Conservation (phyloP, 139 green algal species). For the Closterium sp. region DNA sequence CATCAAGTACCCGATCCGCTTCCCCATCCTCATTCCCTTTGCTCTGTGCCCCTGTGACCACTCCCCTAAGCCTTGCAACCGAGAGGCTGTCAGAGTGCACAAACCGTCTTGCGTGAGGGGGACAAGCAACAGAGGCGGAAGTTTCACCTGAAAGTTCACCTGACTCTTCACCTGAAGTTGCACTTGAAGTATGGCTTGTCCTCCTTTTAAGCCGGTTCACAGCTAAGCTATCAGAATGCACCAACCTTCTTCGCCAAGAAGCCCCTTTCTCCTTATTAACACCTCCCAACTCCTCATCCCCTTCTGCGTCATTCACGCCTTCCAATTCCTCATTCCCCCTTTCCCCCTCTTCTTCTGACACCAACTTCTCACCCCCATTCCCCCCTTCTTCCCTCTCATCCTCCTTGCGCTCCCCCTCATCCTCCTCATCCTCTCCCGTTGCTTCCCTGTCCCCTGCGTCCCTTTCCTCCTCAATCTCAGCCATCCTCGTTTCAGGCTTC, state of each 20-base stretch:
- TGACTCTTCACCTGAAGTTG: neutral
- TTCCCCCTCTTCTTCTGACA: neutral
- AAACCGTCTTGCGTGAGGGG: neutral
- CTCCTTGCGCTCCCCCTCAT: too few species aligned
- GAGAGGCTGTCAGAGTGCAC: neutral
- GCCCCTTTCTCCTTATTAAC: neutral
- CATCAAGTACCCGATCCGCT: too few species aligned
- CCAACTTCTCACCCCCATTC: too few species aligned
- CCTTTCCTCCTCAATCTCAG: too few species aligned
- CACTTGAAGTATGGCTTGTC: neutral
- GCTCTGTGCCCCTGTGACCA: neutral
- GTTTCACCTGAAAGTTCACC: neutral
- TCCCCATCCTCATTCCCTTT: neutral
- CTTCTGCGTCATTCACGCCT: neutral
- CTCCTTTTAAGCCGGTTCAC: neutral
- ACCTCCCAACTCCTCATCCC: neutral
- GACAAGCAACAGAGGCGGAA: neutral
- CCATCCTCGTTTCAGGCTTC: too few species aligned
- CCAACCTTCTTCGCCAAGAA: neutral
- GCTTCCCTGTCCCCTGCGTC: too few species aligned
- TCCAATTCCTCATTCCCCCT: neutral
- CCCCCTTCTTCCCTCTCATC: neutral
- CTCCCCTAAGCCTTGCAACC: neutral
- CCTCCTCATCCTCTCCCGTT: neutral
- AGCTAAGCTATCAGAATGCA: neutral